Base-by-base conservation (phyloP, 2,329 filamentous ascomycete species). In the Botrytis squamosa region DNA sequence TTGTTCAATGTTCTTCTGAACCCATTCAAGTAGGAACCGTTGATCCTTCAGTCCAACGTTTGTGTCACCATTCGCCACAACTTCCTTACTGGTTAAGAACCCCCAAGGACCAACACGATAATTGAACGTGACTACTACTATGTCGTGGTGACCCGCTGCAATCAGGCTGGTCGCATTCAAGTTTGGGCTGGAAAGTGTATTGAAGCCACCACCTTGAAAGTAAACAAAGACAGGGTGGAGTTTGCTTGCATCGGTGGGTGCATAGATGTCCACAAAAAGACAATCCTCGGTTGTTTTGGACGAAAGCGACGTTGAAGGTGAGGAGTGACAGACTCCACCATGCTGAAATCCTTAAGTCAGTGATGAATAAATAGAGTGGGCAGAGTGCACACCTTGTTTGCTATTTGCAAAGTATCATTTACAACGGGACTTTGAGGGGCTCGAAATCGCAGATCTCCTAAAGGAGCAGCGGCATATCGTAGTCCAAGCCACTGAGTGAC, bases 101-200 rank as follows among this genome's bases (percentile, higher is more conserved):
- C 93, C 92, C 77, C 90, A 94, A 0, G 88, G 86, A 0, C 92
- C 92, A 18, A 95, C 91, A 8, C 93, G 89, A 80, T 95, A 94
- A 82, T 94, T 94, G 82, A 93, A 87, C 16, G 86, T 90, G 2
- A 95, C 91, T 0, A 93, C 88, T 0, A 95, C 83, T 40, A 94
- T 90, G 65, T 88, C 85, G 73, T 87, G 83, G 55, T 85, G 84
- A 29, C 88, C 87, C 0, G 89, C 90, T 44, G 85, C 80, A 42
- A 91, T 84, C n/a, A 94, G 81, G 0, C 87, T 88, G 1, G 85
- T 86, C 0, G 88, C 90, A 76, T 93, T 88, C 76, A 88, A 85
- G 75, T 91, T 86, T 1, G 84, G 78, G 73, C 85, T 84, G 1
- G 84, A 82, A 76, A 85, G 83, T 9, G 75, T 73, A 71, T 88